Evolutionary conservation across 345 rosid genomes (phyloP), one percentile per base, ranked within the genome.

Genomic region (Bruguiera gymnorhiza): DNA sequence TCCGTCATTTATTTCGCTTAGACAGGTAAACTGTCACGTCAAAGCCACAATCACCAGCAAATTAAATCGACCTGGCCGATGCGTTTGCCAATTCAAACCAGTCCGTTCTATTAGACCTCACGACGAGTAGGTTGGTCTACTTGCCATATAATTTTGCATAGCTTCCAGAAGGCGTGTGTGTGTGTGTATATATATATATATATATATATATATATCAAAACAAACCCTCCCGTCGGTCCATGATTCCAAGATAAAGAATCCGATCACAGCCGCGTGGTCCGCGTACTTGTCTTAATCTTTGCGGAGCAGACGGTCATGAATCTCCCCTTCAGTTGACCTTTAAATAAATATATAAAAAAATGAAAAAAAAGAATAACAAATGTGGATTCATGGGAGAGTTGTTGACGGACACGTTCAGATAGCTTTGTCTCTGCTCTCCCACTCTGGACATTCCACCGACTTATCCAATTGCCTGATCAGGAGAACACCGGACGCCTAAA

Each of bases 141-240:
- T 57, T 39, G 63, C 81, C 72, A 37, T 43, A 59, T 19, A 39
- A 39, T 39, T 39, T 32, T 2, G 24, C 21, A 48, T 19, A 53
- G 36, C 57, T 79, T 79, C 81, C 65, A 55, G 83, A 79, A 73
- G 67, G 23, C 43, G 39, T 69, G 39, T 31, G n/a, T n/a, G n/a
- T n/a, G n/a, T n/a, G n/a, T n/a, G n/a, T n/a, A n/a, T n/a, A n/a
- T n/a, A n/a, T n/a, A n/a, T n/a, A 30, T 30, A 30, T 30, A 30
- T 30, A 31, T 31, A 31, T 31, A 31, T 3, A 31, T 31, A 31
- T 4, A 32, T 24, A 61, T 72, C 61, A 36, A 2, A 62, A 10
- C 39, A 8, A 56, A 9, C 15, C 46, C 46, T 13, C 61, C 71
- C 50, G 7, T 15, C 3, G 1, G 46, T 56, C 21, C 63, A 31